These are phyloP conservation scores for Candida khao-thaluensis DNA, from an alignment of 805 yeast genomes.

Conservation along the genomic window DNA sequence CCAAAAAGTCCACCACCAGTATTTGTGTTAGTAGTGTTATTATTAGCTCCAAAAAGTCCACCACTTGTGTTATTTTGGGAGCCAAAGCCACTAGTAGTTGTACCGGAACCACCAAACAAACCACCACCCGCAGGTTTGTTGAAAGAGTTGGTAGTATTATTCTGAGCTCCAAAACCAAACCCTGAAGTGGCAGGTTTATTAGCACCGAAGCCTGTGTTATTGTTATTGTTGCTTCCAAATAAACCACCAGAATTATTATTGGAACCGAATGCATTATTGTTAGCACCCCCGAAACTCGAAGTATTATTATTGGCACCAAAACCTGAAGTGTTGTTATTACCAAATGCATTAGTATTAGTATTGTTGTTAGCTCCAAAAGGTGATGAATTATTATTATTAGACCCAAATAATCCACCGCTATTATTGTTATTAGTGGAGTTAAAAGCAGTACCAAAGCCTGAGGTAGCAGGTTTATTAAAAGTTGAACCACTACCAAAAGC, in stretches of 20 bases:
- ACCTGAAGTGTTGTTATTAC: conserved; percentile 20
- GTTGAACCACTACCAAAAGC: conserved; percentile 26
- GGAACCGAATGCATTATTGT: conserved; percentile 11
- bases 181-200: conserved; percentile 21
- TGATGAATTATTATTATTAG: conserved; percentile 21
- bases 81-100: conserved; percentile 20
- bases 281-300: conserved; percentile 19
- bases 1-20: conserved; percentile 29
- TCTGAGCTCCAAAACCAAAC: conserved; percentile 30
- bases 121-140: conserved; percentile 29
- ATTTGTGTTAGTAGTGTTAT: conserved; percentile 12
- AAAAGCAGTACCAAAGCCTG: conserved; percentile 16
- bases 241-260: conserved; percentile 14
- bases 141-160: conserved; percentile 18
- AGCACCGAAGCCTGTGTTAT: conserved; percentile 28
- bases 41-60: conserved; percentile 23
- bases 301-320: conserved; percentile 29
- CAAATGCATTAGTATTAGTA: conserved; percentile 20
- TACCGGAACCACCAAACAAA: conserved; percentile 26
- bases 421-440: conserved; percentile 4
- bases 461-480: conserved; percentile 20
- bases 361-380: conserved; percentile 29
- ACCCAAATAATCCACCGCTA: conserved; percentile 25
- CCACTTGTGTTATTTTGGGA: conserved; percentile 21
- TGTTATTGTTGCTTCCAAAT: conserved; percentile 30